These are phyloP conservation scores for Leccinum griseonigrum DNA, from an alignment of 1,284 basidiomycete species.

Conservation along the genomic window DNA sequence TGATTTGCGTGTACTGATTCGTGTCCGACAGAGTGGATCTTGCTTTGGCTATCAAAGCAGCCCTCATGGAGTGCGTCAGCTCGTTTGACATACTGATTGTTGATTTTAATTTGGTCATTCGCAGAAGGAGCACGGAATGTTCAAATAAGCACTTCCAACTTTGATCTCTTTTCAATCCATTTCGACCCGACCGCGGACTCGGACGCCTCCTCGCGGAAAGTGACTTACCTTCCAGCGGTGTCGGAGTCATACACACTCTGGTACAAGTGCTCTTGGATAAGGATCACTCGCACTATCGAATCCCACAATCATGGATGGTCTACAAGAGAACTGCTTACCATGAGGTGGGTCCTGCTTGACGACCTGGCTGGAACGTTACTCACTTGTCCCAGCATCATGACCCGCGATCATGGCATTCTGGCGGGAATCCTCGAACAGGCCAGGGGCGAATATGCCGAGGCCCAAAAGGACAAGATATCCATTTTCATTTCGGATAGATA, in stretches of 20 bases:
- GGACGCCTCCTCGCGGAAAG: slow-evolving; percentile 27
- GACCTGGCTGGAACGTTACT: background rate
- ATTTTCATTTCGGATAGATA: slow-evolving; percentile 54
- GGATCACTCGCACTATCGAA: slow-evolving; percentile 33
- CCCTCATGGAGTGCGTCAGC: slow-evolving; percentile 34
- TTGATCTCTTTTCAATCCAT: slow-evolving; percentile 36
- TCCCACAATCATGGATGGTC: slow-evolving; percentile 16
- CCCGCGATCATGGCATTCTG: slow-evolving; percentile 46
- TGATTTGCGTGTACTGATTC: slow-evolving; percentile 7
- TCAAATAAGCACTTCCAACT: slow-evolving; percentile 44
- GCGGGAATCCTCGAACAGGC: slow-evolving; percentile 55
- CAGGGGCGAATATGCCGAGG: slow-evolving; percentile 48
- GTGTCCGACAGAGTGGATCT: slow-evolving; percentile 51
- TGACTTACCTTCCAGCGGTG: slow-evolving; percentile 49
- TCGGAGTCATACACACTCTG: slow-evolving; percentile 46
- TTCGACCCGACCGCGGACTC: slow-evolving; percentile 37
- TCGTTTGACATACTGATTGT: background rate
- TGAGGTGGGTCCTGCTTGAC: slow-evolving; percentile 18
- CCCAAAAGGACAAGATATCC: slow-evolving; percentile 52
- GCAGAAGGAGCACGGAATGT: slow-evolving; percentile 48
- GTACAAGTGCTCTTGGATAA: slow-evolving; percentile 49
- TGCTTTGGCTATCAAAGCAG: slow-evolving; percentile 59
- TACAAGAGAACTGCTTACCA: slow-evolving; percentile 22
- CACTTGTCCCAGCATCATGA: slow-evolving; percentile 44
- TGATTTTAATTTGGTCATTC: background rate